Evolutionary conservation across 345 rosid species (phyloP), one percentile per base, ranked within the genome.

Genomic region (Boechera retrofracta): DNA sequence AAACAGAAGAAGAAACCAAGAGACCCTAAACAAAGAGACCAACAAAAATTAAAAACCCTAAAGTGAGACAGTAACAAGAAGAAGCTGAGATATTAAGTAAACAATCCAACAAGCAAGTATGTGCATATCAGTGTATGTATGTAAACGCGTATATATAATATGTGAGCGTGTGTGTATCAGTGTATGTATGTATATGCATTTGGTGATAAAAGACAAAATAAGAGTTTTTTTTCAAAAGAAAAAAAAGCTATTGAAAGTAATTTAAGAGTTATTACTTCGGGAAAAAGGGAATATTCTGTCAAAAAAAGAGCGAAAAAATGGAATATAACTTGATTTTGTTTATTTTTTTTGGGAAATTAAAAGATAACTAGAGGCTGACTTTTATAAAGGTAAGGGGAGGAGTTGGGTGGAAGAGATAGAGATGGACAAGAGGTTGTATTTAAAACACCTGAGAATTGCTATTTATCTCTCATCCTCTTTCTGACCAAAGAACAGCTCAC

Each of bases 401-500:
- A 51, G 61, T 77, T 65, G 77, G 77, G 77, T 71, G 72, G 81
- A 71, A 70, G 75, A 75, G 71, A 70, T 55, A 71, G 76, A 77
- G 67, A 77, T 64, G 64, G 72, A 64, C 67, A 71, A 69, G 65
- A 62, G 64, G 66, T 45, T 63, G 72, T 71, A 71, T 72, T 78
- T 77, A 78, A 73, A 78, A 78, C 81, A 72, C 73, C 81, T 78
- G 81, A 72, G 66, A 66, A 42, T 64, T 77, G 66, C 71, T 54
- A 70, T 77, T 77, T 77, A 77, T 62, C 79, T 76, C 75, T 76
- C 73, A 75, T 67, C 74, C 4, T 76, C 74, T 75, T 69, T 76
- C 80, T 71, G 80, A 70, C 80, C 80, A 70, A 21, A 54, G 21
- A 63, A 77, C 80, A 77, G 80, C 80, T 77, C 80, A 77, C 70